phyloP scores from a whole-genome alignment of 1,139 yeast genomes.

The Hansenula lynferdii region DNA sequence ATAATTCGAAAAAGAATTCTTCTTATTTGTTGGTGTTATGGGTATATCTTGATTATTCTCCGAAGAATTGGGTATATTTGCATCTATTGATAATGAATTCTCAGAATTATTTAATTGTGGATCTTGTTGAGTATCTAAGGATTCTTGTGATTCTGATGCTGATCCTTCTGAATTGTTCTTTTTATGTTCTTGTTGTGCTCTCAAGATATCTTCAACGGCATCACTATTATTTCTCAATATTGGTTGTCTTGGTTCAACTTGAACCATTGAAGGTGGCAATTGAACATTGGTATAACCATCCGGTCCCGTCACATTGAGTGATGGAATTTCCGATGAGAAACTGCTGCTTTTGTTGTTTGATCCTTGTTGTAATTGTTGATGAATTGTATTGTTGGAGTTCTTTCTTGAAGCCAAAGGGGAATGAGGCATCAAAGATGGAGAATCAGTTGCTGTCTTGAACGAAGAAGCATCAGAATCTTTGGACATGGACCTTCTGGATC shows the following conservation, averaged over 20 bases:
- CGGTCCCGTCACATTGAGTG: constrained; percentile 13
- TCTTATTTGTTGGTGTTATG: constrained; percentile 12
- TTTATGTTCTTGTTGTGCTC: constrained; percentile 6
- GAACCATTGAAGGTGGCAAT: constrained; percentile 69
- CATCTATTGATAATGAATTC: constrained; percentile 1
- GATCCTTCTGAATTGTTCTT: constrained; percentile 3
- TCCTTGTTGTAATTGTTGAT: constrained; percentile 6
- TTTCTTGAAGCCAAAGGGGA: constrained; percentile 38
- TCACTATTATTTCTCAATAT: constrained; percentile 39
- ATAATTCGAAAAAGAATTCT: constrained; percentile 18
- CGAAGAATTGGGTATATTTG: constrained; percentile 4
- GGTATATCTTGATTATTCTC: constrained; percentile 4
- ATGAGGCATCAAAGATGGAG: constrained; percentile 25
- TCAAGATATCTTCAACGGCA: constrained; percentile 24
- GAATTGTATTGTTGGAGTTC: constrained; percentile 28
- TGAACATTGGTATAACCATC: constrained; percentile 14
- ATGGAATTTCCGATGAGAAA: constrained; percentile 13
- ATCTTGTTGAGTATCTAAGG: no score
- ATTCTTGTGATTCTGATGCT: constrained; percentile 9
- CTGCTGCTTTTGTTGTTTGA: constrained; percentile 5
- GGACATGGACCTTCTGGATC: constrained; percentile 31
- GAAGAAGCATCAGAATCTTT: constrained; percentile 30
- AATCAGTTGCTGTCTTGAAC: constrained; percentile 24
- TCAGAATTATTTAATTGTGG: constrained; percentile 6
- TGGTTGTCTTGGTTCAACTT: constrained; percentile 64